Percentiles rank a stretch among this genome's conserved stretches.
Evolutionary conservation across 2,329 filamentous ascomycete species (phyloP).

Genomic region (Amesomyces nigricolor): DNA sequence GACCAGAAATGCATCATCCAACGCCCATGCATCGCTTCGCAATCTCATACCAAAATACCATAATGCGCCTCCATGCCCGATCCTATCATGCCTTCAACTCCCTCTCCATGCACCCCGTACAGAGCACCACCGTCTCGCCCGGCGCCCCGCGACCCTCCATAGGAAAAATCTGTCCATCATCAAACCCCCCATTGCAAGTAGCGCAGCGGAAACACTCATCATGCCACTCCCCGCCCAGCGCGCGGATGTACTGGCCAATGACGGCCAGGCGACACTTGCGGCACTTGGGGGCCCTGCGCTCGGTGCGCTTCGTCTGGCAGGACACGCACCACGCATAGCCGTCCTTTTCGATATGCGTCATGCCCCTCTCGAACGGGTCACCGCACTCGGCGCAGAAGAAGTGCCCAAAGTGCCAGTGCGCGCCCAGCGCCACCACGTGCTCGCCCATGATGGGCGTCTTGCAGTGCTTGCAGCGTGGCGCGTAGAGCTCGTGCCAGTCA

Average conservation of each 20-base stretch:
- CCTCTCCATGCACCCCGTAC: conserved; percentile 54
- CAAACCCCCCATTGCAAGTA: conserved; percentile 53
- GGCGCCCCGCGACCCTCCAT: conserved; percentile 40
- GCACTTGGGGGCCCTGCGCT: conserved; percentile 83
- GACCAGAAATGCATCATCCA: background rate
- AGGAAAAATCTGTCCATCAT: conserved; percentile 61
- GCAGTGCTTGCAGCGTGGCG: conserved; percentile 90
- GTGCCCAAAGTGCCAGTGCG: conserved; percentile 95
- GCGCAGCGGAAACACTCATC: conserved; percentile 82
- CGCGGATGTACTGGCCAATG: conserved; percentile 82
- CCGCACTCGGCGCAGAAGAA: conserved; percentile 99
- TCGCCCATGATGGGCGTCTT: conserved; percentile 94
- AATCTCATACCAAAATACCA: background rate
- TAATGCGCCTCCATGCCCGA: background rate
- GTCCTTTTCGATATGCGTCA: conserved; percentile 83
- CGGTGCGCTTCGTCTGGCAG: conserved; percentile 88
- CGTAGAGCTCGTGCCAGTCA: conserved; percentile 96
- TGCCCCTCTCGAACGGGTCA: conserved; percentile 75
- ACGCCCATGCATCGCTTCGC: conserved; percentile 1
- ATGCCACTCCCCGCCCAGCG: conserved; percentile 90
- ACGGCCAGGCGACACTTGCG: conserved; percentile 77
- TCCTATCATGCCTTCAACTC: conserved; percentile 49
- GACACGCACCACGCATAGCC: conserved; percentile 95
- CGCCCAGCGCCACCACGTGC: conserved; percentile 85
- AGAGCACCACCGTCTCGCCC: conserved; percentile 50